phyloP scores from a whole-genome alignment of 495 filamentous ascomycete species.

The Friedmanniomyces simplex region DNA sequence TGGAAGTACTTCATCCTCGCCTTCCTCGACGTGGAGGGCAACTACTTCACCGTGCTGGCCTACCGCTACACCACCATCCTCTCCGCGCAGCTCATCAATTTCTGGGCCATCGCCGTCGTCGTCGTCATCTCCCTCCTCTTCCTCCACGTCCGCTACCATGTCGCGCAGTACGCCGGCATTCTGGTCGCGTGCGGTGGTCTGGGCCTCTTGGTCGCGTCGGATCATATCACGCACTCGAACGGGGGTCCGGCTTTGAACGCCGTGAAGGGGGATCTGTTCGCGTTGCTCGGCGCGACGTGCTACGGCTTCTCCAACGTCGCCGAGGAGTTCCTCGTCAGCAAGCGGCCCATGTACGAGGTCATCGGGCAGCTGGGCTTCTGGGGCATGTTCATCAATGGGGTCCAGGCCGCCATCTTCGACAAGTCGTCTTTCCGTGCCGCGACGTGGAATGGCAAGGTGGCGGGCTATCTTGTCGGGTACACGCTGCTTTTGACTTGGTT shows the following conservation, averaged over 20 bases:
- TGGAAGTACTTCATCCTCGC: constrained; percentile 93
- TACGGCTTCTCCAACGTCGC: constrained; percentile 85
- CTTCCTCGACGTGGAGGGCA: constrained; percentile 91
- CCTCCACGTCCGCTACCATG: constrained; percentile 78
- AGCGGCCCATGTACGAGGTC: constrained; percentile 83
- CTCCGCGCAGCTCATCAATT: constrained; percentile 91
- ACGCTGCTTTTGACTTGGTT: constrained; percentile 73
- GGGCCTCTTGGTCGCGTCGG: constrained; percentile 75
- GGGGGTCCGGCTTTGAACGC: constrained; percentile 53
- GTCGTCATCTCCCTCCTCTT: constrained; percentile 73
- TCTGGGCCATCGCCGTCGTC: constrained; percentile 95
- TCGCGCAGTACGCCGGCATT: constrained; percentile 74
- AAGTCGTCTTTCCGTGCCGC: constrained; percentile 56
- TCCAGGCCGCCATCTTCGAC: constrained; percentile 85
- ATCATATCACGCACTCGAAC: constrained; percentile 69
- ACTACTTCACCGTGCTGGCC: constrained; percentile 93
- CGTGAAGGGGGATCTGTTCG: constrained; percentile 88
- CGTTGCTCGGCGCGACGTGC: constrained; percentile 74
- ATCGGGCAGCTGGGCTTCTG: constrained; percentile 83
- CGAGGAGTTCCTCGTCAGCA: constrained; percentile 87
- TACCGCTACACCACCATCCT: constrained; percentile 88
- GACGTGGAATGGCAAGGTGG: constrained; percentile 56
- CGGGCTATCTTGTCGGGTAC: constrained; percentile 77
- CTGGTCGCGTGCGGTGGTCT: constrained; percentile 86
- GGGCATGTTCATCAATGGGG: constrained; percentile 83